A percentile compares a stretch with the other conserved stretches of the same genome.
Evolutionary conservation across 169 alveolate genomes (phyloP).

Genomic region (Cryptosporidium parvum): DNA sequence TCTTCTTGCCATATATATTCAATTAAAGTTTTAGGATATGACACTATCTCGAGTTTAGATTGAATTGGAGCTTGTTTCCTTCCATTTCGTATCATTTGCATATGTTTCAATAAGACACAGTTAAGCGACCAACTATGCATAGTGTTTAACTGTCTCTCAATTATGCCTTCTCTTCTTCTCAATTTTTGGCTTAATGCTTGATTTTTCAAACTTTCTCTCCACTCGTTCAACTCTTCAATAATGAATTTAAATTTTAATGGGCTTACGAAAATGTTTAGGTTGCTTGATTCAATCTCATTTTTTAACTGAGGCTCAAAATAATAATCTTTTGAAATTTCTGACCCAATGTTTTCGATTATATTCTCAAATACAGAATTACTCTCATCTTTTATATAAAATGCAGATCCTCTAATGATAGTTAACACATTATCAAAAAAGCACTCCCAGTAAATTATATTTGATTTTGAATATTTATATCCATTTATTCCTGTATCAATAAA

Average conservation of each 20-base stretch:
- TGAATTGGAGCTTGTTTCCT: not conserved
- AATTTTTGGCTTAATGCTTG: not conserved
- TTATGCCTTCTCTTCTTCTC: conserved; percentile 39
- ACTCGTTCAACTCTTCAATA: conserved; percentile 51
- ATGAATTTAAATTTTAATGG: conserved; percentile 25
- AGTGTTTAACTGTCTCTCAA: conserved; percentile 46
- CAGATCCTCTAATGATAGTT: conserved; percentile 51
- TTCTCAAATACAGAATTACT: conserved; percentile 9
- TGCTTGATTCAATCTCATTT: not conserved
- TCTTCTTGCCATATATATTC: conserved; percentile 33
- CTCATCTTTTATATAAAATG: conserved; percentile 16
- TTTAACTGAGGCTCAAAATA: not conserved
- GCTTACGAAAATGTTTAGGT: not conserved
- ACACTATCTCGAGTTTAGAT: conserved; percentile 8
- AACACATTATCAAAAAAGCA: conserved; percentile 56
- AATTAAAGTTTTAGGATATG: conserved; percentile 44
- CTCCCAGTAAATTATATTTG: conserved; percentile 42
- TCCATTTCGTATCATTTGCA: not conserved
- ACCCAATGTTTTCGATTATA: conserved; percentile 10
- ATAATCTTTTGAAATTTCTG: not conserved
- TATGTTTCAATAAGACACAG: not conserved
- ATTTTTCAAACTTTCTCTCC: conserved; percentile 21
- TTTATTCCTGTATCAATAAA: conserved; percentile 15
- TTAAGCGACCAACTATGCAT: conserved; percentile 41
- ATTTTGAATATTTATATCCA: conserved; percentile 8